phyloP scores from a whole-genome alignment of 768 basidiomycete genomes.

The Tulasnella sp. region DNA sequence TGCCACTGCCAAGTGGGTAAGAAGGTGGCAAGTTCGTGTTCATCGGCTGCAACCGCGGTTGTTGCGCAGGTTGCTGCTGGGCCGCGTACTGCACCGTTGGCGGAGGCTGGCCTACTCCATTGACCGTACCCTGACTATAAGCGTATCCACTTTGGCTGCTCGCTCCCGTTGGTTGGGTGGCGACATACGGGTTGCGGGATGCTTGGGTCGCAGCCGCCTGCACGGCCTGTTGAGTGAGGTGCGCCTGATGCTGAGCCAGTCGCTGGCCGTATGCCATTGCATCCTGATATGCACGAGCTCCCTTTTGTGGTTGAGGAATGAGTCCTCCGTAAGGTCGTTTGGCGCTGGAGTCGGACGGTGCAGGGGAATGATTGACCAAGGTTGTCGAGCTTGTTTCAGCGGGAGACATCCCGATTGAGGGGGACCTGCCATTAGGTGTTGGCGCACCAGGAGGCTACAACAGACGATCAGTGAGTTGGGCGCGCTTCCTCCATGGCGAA shows the following conservation, averaged over 20 bases:
- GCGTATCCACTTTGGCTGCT: slow-evolving; percentile 21
- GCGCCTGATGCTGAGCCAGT: slow-evolving; percentile 83
- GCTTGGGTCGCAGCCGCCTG: slow-evolving; percentile 69
- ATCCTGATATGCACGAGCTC: slow-evolving; percentile 84
- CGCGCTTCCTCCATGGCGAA: neutral
- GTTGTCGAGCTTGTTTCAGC: neutral
- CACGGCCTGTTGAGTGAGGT: slow-evolving; percentile 73
- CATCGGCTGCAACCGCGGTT: slow-evolving; percentile 35
- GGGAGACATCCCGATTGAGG: neutral
- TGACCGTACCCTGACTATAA: slow-evolving; percentile 38
- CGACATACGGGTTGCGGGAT: slow-evolving; percentile 81
- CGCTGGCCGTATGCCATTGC: slow-evolving; percentile 95
- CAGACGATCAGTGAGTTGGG: neutral
- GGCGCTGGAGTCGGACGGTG: neutral
- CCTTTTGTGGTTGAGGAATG: slow-evolving; percentile 85
- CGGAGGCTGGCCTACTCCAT: slow-evolving; percentile 37
- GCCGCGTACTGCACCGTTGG: slow-evolving; percentile 20
- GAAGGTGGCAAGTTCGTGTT: slow-evolving; percentile 17
- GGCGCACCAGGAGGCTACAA: slow-evolving; percentile 5
- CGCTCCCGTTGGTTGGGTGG: slow-evolving; percentile 37
- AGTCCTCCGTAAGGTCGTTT: slow-evolving; percentile 94
- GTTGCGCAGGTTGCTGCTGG: slow-evolving; percentile 21
- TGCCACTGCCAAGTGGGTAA: neutral
- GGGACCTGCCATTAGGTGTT: neutral
- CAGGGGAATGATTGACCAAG: slow-evolving; percentile 54